A percentile compares a stretch with the other conserved stretches of the same genome.
phyloP scores from a whole-genome alignment of 768 basidiomycete genomes.

The Leccinum broughii region DNA sequence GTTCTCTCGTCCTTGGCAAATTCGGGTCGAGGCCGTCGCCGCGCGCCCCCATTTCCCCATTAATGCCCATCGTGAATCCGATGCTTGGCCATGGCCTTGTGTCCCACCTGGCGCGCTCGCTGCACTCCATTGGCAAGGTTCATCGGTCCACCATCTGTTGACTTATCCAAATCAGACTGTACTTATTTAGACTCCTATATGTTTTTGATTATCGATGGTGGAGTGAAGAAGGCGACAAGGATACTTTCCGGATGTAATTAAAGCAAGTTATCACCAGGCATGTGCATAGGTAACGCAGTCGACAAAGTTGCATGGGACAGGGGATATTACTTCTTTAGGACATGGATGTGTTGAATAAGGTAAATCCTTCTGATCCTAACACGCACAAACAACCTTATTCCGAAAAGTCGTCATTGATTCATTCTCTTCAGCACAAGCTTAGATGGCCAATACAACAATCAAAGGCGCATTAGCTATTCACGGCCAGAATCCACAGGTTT shows the following conservation, averaged over 20 bases:
- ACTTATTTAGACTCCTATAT: neutral
- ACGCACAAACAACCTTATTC: conserved; percentile 19
- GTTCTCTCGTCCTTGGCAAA: too few species aligned
- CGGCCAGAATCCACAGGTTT: conserved; percentile 94
- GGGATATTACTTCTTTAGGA: neutral
- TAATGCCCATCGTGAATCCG: too few species aligned
- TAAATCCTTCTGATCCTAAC: conserved; percentile 22
- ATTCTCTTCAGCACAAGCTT: neutral
- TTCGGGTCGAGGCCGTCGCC: too few species aligned
- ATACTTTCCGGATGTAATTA: neutral
- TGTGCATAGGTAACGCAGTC: too few species aligned
- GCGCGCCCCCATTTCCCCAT: too few species aligned
- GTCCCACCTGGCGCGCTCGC: too few species aligned
- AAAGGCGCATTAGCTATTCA: conserved; percentile 87
- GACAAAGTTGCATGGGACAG: neutral
- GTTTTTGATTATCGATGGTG: neutral
- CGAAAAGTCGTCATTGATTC: neutral
- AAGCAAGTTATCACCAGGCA: neutral
- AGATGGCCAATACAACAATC: conserved; percentile 93
- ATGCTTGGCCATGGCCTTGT: too few species aligned
- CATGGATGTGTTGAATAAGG: conserved; percentile 29
- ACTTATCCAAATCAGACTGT: neutral
- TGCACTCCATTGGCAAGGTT: too few species aligned
- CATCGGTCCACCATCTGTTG: neutral
- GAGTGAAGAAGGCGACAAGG: neutral